Evolutionary conservation across 768 basidiomycete genomes (phyloP).

Genomic region (Boletus rufocinnamomeus): DNA sequence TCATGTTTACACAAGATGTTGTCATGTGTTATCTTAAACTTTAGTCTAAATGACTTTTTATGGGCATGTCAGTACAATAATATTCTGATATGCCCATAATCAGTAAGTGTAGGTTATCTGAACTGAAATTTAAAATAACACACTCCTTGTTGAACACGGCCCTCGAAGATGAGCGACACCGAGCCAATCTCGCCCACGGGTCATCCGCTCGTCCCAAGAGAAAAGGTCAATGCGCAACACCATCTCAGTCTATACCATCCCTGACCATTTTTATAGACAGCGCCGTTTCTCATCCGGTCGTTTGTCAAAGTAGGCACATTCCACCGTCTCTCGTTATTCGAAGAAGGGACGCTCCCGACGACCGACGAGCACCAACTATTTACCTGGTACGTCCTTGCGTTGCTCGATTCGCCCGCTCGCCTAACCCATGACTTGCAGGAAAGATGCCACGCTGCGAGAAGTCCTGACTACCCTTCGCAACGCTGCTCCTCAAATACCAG

Average conservation of each 20-base stretch:
- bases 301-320: constrained; percentile 83
- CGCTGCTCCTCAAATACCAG: constrained; percentile 63
- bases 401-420: background rate
- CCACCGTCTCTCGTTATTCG: constrained; percentile 72
- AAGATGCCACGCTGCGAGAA: constrained; percentile 79
- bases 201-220: constrained; percentile 52
- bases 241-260: background rate
- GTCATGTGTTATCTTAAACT: too few species aligned
- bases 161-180: constrained; percentile 36
- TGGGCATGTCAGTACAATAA: too few species aligned
- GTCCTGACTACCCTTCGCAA: constrained; percentile 76
- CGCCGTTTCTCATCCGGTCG: constrained; percentile 79
- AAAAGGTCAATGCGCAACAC: constrained; percentile 45
- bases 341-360: constrained; percentile 74
- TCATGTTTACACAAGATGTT: background rate
- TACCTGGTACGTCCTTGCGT: constrained; percentile 57
- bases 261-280: constrained; percentile 47
- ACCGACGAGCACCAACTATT: constrained; percentile 83
- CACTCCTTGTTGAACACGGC: constrained; percentile 2
- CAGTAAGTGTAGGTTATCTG: too few species aligned
- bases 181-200: constrained; percentile 47
- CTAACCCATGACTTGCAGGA: constrained; percentile 47
- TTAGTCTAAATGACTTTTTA: too few species aligned
- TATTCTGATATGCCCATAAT: too few species aligned
- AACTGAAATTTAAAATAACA: too few species aligned